These are phyloP conservation scores for Pyrrhoderma lamaoense DNA, from an alignment of 1,284 basidiomycete genomes.

Conservation along the genomic window DNA sequence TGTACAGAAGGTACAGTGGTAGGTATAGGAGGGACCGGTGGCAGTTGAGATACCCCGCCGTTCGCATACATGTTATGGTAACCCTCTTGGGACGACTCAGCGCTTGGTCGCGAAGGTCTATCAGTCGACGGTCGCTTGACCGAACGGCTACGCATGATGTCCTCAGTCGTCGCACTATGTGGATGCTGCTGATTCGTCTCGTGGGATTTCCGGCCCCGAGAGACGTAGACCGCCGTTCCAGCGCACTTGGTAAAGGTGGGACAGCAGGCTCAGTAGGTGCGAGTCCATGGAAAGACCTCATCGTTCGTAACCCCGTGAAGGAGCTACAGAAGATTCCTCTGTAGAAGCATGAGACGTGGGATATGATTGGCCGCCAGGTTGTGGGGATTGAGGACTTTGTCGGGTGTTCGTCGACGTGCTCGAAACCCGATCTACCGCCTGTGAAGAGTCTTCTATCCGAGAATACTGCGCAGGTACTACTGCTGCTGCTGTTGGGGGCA, in stretches of 20 bases:
- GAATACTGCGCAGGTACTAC: neutral
- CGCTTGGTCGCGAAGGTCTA: slow-evolving; percentile 4
- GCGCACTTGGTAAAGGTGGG: slow-evolving; percentile 23
- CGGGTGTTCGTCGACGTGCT: neutral
- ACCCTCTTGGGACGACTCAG: neutral
- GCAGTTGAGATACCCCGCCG: neutral
- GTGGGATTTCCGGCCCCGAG: slow-evolving; percentile 5
- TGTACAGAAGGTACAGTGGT: neutral
- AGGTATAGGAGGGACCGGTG: slow-evolving; percentile 12
- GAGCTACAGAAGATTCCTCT: neutral
- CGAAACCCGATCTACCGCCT: neutral
- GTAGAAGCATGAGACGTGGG: neutral
- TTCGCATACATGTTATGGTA: neutral
- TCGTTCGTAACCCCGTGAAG: slow-evolving; percentile 34
- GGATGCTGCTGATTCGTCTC: neutral
- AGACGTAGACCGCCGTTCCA: slow-evolving; percentile 23
- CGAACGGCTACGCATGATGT: slow-evolving; percentile 3
- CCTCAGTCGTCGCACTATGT: neutral
- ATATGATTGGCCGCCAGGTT: neutral
- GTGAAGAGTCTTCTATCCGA: neutral
- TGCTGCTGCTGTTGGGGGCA: slow-evolving; percentile 19
- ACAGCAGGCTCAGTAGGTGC: slow-evolving; percentile 17
- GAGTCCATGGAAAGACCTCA: slow-evolving; percentile 52
- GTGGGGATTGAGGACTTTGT: neutral
- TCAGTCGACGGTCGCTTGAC: slow-evolving; percentile 12